A percentile compares a stretch with the other conserved stretches of the same genome.
These are phyloP conservation scores for Aspergillus sp. DNA, from an alignment of 2,329 filamentous ascomycete species.

Conservation along the genomic window DNA sequence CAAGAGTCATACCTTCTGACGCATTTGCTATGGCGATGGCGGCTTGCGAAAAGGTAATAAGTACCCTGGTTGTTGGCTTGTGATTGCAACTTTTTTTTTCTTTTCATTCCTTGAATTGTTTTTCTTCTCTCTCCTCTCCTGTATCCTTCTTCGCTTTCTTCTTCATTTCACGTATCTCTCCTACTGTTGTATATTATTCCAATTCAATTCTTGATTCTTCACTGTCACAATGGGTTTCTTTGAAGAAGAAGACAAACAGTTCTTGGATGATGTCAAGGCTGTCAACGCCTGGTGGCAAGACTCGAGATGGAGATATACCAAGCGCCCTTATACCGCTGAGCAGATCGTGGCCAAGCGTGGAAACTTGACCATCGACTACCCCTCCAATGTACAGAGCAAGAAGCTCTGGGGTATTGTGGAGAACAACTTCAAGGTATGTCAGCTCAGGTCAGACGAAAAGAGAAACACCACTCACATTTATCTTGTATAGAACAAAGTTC, in stretches of 20 bases:
- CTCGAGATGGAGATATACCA: conserved; percentile 87
- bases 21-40: conserved; percentile 27
- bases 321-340: conserved; percentile 89
- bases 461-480: conserved; percentile 9
- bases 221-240: conserved; percentile 35
- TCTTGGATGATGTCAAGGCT: conserved; percentile 75
- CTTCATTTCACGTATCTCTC: conserved; percentile 2
- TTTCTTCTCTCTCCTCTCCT: conserved; percentile 3
- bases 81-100: conserved; percentile 17
- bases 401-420: conserved; percentile 94
- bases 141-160: conserved; percentile 2
- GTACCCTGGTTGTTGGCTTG: conserved; percentile 26
- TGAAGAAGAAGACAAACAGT: conserved; percentile 69
- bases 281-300: conserved; percentile 95
- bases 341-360: conserved; percentile 96
- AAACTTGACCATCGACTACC: conserved; percentile 83
- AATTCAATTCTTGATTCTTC: conserved; percentile 1
- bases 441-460: neutral
- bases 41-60: conserved; percentile 24
- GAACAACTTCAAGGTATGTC: conserved; percentile 68
- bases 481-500: conserved; percentile 63
- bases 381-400: conserved; percentile 83
- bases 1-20: conserved; percentile 15
- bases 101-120: conserved; percentile 4
- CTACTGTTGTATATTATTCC: conserved; percentile 7